Evolutionary conservation across 352 stramenopile genomes (phyloP), one percentile per base, ranked within the genome.

Genomic region (Globisporangium cylindrosporum): DNA sequence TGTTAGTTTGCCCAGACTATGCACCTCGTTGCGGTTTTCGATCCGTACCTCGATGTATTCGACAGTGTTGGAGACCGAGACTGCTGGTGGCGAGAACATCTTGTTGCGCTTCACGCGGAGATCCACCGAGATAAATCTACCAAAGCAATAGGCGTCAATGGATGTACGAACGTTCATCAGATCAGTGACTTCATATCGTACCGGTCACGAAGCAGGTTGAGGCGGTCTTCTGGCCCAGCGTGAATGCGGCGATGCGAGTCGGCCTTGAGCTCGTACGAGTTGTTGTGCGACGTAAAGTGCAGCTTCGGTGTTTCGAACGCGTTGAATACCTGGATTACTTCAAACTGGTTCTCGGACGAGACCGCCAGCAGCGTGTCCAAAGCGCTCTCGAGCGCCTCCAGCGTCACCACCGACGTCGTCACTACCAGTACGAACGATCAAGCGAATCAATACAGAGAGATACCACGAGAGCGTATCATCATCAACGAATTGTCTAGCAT

Each of bases 21-120:
- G 12, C 24, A 25, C 20, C 20, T 12, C 14, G 38, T 49, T 59
- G 48, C 22, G 36, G 43, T 15, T 59, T 27, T 20, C 41, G 20
- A 51, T 7, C 59, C 62, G 36, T 20, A 86, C 76, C 73, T 94
- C 77, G 55, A 93, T 95, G 69, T 93, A 90, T 51, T 93, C 84
- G 6, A 77, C 72, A 2, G 77, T 74, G 46, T 81, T 86, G 1
- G 82, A 79, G 22, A 92, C 65, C 0, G 82, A 75, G 51, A 84
- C 78, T 3, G 84, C 77, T 3, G 85, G 87, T 8, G 80, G 75
- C 20, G 87, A 74, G 72, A 96, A 94, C 67, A 93, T 82, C 61
- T 90, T 90, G 77, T 95, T 93, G 6, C 88, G 73, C 67, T 91
- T 91, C 24, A 95, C 84, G 9, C 88, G 86, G 14, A 84, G 77